Base-by-base conservation (phyloP, 192 early-diverging fungal species). In the Jimgerdemannia flammicorona region DNA sequence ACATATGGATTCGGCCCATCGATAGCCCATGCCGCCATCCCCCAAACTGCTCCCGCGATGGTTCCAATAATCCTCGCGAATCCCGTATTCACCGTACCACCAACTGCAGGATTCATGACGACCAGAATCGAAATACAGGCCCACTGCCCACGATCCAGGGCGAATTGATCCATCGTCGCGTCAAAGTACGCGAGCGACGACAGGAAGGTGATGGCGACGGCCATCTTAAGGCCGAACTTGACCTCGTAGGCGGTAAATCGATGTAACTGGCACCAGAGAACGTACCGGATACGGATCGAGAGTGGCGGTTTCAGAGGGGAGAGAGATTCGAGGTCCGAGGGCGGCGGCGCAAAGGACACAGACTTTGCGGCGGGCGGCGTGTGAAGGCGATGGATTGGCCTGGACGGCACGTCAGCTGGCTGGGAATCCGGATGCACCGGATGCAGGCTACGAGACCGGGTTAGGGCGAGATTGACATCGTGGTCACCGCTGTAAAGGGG, bases 161-260 rank as follows among this genome's bases (percentile, higher is more conserved):
- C 63, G 40, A 83, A 75, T 63, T 75, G 70, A 0, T 40, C 69
- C 19, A 44, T 70, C 64, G 77, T 80, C 20, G 78, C 75, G 1
- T 78, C 74, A 17, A 87, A 43, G 69, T 82, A 87, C 1, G 86
- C 83, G 54, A 79, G 82, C 4, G 85, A 44, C 69, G 79, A 79
- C 39, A 85, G 70, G 11, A 84, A 71, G 0, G 76, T 65, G 1
- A 87, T 75, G 11, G 79, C 82, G 3, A 70, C 40, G 4, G 84
- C 86, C 84, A 87, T 87, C 71, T 87, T 87, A 71, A 87, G 77
- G 1, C 78, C 79, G 76, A 84, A 87, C 71, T 85, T 84, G 76
- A 83, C 75, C 19, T 85, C 84, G 44, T 84, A 84, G 2, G 81
- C 75, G 19, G 73, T 81, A 29, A 83, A 67, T 1, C 77, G 75